A percentile compares a stretch with the other conserved stretches of the same genome.
Conservation (phyloP, 2,329 filamentous ascomycete genomes). For the Aspergillus aculeatinus region DNA sequence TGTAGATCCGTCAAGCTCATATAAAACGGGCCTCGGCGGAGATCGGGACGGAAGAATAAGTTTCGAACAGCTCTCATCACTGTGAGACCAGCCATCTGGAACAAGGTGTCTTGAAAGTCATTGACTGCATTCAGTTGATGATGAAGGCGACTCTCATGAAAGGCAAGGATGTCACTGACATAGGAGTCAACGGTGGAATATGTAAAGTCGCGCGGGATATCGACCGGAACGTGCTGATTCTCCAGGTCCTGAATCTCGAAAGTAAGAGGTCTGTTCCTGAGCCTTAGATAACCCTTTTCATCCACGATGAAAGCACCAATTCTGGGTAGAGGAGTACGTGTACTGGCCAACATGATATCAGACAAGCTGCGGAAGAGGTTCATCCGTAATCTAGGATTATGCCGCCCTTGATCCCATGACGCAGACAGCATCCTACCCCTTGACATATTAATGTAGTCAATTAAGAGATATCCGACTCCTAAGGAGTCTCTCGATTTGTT, state of each 20-base stretch:
- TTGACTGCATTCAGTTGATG: constrained; percentile 28
- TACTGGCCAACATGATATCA: constrained; percentile 19
- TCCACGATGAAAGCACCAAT: constrained; percentile 38
- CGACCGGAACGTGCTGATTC: constrained; percentile 7
- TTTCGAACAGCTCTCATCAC: constrained; percentile 28
- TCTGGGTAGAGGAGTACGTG: constrained; percentile 26
- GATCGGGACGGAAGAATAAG: constrained; percentile 30
- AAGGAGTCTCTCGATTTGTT: neutral
- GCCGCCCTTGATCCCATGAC: constrained; percentile 18
- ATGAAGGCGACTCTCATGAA: constrained; percentile 8
- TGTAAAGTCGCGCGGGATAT: neutral
- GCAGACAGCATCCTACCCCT: constrained; percentile 23
- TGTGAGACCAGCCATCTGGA: constrained; percentile 24
- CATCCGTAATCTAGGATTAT: constrained; percentile 14
- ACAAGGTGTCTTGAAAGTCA: constrained; percentile 13
- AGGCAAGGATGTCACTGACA: neutral
- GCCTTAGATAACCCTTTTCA: constrained; percentile 20
- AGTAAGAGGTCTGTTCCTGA: constrained; percentile 18
- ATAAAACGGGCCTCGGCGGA: constrained; percentile 37
- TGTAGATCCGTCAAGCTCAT: constrained; percentile 36
- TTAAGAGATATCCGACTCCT: constrained; percentile 17
- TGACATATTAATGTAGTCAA: constrained; percentile 21
- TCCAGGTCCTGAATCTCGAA: constrained; percentile 13
- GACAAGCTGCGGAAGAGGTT: constrained; percentile 22
- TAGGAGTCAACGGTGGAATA: constrained; percentile 6